These are phyloP conservation scores for Ajuga chamaepitys DNA, from an alignment of 257 asterid genomes.

Conservation along the genomic window DNA sequence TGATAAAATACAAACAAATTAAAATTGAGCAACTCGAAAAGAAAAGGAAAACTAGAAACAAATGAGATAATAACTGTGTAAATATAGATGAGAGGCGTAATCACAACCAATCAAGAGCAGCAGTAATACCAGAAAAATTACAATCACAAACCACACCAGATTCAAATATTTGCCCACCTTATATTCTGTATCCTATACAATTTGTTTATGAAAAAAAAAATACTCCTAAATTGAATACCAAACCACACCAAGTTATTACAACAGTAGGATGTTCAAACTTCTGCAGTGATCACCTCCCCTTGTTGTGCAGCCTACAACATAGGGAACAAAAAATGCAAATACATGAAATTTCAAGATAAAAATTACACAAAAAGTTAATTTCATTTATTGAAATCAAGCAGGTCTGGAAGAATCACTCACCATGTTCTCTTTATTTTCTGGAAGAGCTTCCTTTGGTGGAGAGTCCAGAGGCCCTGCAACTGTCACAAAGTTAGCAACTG, in stretches of 20 bases:
- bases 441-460: constrained; percentile 34
- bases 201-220: not conserved
- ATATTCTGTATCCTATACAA: constrained; percentile 36
- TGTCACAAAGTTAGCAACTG: not conserved
- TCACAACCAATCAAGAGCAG: constrained; percentile 20
- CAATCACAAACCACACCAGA: constrained; percentile 29
- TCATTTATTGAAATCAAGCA: not conserved
- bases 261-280: constrained; percentile 25
- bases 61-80: not conserved
- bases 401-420: constrained; percentile 21
- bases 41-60: constrained; percentile 10
- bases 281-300: constrained; percentile 32
- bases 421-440: constrained; percentile 83
- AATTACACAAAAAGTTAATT: not conserved
- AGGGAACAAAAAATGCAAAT: not conserved
- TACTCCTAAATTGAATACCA: not conserved
- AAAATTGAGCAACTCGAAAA: not conserved
- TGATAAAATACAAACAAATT: no score
- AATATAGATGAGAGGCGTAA: not conserved
- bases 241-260: constrained; percentile 6
- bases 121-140: not conserved
- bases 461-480: constrained; percentile 36
- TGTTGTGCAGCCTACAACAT: constrained; percentile 33
- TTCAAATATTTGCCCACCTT: constrained; percentile 4
- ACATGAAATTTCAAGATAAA: not conserved